These are phyloP conservation scores for Aspergillus jensenii DNA, from an alignment of 2,329 filamentous ascomycete species.

Conservation along the genomic window DNA sequence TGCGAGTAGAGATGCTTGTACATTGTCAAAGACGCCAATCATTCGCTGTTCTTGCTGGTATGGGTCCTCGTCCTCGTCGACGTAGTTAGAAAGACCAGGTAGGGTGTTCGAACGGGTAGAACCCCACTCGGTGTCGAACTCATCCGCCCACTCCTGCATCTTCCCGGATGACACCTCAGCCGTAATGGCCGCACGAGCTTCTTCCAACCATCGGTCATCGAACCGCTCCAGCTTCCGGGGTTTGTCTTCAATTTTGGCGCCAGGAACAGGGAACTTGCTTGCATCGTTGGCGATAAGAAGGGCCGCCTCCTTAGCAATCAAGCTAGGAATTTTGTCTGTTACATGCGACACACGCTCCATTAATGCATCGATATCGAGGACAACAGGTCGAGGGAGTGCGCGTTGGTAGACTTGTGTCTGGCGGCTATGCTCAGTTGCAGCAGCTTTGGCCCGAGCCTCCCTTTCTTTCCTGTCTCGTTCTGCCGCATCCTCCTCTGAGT, in stretches of 20 bases:
- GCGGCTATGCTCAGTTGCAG: conserved; percentile 70
- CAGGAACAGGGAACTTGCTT: conserved; percentile 68
- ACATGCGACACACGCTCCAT: conserved; percentile 62
- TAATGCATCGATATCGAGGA: conserved; percentile 69
- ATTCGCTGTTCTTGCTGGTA: conserved; percentile 59
- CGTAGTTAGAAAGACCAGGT: conserved; percentile 78
- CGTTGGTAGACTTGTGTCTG: conserved; percentile 91
- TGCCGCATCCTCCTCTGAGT: conserved; percentile 66
- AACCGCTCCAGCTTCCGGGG: conserved; percentile 62
- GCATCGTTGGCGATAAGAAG: conserved; percentile 81
- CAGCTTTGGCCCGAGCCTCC: conserved; percentile 61
- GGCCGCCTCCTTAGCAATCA: conserved; percentile 76
- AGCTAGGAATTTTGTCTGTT: conserved; percentile 62
- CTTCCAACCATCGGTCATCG: conserved; percentile 69
- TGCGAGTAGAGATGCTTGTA: conserved; percentile 71
- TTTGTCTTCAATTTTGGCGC: conserved; percentile 63
- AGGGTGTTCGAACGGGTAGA: conserved; percentile 54
- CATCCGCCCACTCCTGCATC: conserved; percentile 48
- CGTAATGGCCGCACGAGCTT: conserved; percentile 74
- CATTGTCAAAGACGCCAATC: conserved; percentile 69
- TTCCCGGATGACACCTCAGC: conserved; percentile 61
- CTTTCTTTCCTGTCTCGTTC: conserved; percentile 72
- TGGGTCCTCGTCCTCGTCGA: conserved; percentile 70
- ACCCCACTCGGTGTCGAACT: conserved; percentile 54
- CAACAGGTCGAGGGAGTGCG: conserved; percentile 72